phyloP scores from a whole-genome alignment of 495 filamentous ascomycete genomes.

The Hyaloscypha finlandica region DNA sequence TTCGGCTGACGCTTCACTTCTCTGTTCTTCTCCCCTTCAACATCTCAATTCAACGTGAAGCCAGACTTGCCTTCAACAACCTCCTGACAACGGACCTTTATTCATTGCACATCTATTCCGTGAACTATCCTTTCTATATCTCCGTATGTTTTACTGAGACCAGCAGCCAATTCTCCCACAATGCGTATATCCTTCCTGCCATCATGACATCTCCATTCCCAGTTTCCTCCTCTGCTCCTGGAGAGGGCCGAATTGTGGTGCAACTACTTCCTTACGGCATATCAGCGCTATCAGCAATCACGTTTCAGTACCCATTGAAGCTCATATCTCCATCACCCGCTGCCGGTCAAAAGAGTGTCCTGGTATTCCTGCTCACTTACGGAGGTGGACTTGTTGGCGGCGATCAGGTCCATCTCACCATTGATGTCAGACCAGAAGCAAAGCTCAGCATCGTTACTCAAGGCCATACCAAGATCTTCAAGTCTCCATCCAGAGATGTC shows the following conservation, averaged over 20 bases:
- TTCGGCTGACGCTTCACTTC: conserved; percentile 1
- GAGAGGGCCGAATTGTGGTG: conserved; percentile 75
- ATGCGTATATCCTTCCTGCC: neutral
- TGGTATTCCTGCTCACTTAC: conserved; percentile 87
- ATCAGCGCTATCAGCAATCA: conserved; percentile 71
- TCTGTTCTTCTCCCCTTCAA: neutral
- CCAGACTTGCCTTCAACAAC: neutral
- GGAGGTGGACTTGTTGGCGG: conserved; percentile 90
- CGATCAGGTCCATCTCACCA: conserved; percentile 72
- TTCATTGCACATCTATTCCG: too few species aligned
- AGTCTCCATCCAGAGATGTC: conserved; percentile 56
- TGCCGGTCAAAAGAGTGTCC: conserved; percentile 59
- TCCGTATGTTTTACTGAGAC: neutral
- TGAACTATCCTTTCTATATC: too few species aligned
- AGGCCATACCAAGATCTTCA: conserved; percentile 96
- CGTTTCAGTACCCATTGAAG: conserved; percentile 93
- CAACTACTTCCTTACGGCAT: conserved; percentile 69
- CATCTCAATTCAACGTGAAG: neutral
- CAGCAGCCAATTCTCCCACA: neutral
- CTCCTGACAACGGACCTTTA: too few species aligned
- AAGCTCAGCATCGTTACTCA: conserved; percentile 87
- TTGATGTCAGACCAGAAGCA: conserved; percentile 63
- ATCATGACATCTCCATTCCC: conserved; percentile 64
- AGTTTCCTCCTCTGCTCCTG: conserved; percentile 67
- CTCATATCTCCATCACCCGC: conserved; percentile 69